These are phyloP conservation scores for Punctularia strigosozonata DNA, from an alignment of 768 basidiomycete species.

Conservation along the genomic window DNA sequence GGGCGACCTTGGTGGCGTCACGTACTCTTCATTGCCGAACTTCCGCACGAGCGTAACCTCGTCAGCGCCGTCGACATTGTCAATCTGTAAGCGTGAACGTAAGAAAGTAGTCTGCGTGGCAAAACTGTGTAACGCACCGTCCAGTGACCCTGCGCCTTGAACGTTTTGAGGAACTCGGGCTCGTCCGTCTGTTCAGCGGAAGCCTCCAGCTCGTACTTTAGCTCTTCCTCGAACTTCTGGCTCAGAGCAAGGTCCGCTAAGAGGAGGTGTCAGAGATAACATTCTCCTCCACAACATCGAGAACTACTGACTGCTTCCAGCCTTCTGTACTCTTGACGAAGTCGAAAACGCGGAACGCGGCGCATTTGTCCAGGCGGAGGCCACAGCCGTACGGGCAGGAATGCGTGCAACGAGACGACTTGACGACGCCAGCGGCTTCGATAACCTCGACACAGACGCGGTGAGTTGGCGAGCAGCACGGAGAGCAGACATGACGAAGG, in stretches of 20 bases:
- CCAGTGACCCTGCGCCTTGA: constrained; percentile 72
- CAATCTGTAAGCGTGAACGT: constrained; percentile 33
- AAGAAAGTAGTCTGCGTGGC: not conserved
- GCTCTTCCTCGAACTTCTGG: constrained; percentile 69
- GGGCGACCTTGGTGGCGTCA: constrained; percentile 9
- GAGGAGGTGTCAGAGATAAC: not conserved
- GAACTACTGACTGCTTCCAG: constrained; percentile 30
- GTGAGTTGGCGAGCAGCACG: constrained; percentile 49
- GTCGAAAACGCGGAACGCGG: constrained; percentile 30
- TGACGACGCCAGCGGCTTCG: constrained; percentile 15
- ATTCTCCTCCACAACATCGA: not conserved
- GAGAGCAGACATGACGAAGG: constrained; percentile 42
- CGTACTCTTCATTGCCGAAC: constrained; percentile 86
- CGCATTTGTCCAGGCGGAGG: constrained; percentile 1
- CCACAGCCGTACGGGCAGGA: constrained; percentile 11
- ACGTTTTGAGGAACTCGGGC: constrained; percentile 71
- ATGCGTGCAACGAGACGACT: constrained; percentile 15
- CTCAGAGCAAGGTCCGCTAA: constrained; percentile 66
- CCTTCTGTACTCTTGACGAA: constrained; percentile 25
- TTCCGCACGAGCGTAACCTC: constrained; percentile 74
- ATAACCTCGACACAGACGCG: constrained; percentile 32
- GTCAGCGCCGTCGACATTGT: constrained; percentile 61
- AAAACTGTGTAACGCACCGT: constrained; percentile 32
- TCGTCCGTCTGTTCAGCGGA: constrained; percentile 24
- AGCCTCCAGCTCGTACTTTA: constrained; percentile 73